Evolutionary conservation across 2,329 filamentous ascomycete species (phyloP).

Genomic region (Cladosporium oxysporum): DNA sequence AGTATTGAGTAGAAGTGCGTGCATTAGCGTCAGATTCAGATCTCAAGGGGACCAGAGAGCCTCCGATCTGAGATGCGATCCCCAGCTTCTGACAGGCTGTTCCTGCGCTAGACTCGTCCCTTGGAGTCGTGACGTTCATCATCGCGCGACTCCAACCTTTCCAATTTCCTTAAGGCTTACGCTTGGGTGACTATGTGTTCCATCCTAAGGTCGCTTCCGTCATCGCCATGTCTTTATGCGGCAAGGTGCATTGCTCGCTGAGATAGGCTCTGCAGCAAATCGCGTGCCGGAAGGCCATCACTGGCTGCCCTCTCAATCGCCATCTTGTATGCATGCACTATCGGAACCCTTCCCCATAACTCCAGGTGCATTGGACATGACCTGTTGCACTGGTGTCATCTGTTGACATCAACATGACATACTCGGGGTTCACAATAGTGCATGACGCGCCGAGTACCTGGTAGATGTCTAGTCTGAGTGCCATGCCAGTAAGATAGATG

Average conservation of each 20-base stretch:
- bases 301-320: background rate
- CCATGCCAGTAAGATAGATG: background rate
- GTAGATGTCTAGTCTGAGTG: background rate
- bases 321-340: background rate
- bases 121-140: slow-evolving; percentile 19
- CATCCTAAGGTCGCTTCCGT: background rate
- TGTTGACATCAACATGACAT: slow-evolving; percentile 23
- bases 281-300: slow-evolving; percentile 1
- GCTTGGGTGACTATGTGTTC: background rate
- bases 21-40: slow-evolving; percentile 19
- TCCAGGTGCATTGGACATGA: slow-evolving; percentile 1
- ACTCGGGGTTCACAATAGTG: background rate
- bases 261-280: background rate
- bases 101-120: slow-evolving; percentile 1
- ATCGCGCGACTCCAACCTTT: slow-evolving; percentile 4
- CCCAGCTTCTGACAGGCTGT: slow-evolving; percentile 14
- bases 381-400: background rate
- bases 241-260: background rate
- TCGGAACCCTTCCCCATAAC: slow-evolving; percentile 5
- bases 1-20: slow-evolving; percentile 5
- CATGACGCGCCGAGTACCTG: slow-evolving; percentile 16
- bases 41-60: background rate
- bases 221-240: background rate
- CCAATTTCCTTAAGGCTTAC: background rate
- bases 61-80: background rate